phyloP scores from a whole-genome alignment of 2,329 filamentous ascomycete species.

The Colletotrichum spinosum region DNA sequence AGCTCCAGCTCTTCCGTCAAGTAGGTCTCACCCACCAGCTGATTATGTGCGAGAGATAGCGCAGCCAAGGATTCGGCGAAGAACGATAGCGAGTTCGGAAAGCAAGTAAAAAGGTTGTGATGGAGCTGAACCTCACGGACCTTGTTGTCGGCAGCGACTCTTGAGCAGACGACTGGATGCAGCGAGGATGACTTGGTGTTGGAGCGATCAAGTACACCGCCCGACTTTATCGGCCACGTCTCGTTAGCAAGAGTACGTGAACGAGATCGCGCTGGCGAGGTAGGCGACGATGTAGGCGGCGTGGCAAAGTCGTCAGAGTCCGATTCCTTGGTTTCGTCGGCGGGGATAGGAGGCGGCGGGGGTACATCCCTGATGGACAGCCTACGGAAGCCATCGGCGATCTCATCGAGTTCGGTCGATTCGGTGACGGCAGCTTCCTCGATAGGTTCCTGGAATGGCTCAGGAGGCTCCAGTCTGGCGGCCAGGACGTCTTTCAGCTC shows the following conservation, averaged over 20 bases:
- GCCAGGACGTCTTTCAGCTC: slow-evolving; percentile 82
- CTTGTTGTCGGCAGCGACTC: slow-evolving; percentile 63
- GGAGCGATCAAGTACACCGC: slow-evolving; percentile 77
- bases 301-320: slow-evolving; percentile 69
- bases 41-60: slow-evolving; percentile 81
- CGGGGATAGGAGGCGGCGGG: not conserved
- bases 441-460: slow-evolving; percentile 50
- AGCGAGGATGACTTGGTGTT: slow-evolving; percentile 72
- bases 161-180: slow-evolving; percentile 68
- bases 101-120: slow-evolving; percentile 77
- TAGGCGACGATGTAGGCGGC: slow-evolving; percentile 65
- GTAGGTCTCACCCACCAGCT: slow-evolving; percentile 73
- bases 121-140: slow-evolving; percentile 75
- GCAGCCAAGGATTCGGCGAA: slow-evolving; percentile 78
- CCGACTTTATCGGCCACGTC: slow-evolving; percentile 66
- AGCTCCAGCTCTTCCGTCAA: slow-evolving; percentile 76
- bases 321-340: slow-evolving; percentile 53
- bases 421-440: slow-evolving; percentile 37
- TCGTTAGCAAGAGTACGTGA: slow-evolving; percentile 61
- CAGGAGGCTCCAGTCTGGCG: slow-evolving; percentile 71
- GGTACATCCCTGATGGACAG: slow-evolving; percentile 19
- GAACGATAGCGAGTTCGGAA: slow-evolving; percentile 78
- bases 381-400: slow-evolving; percentile 38
- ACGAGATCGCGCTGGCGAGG: slow-evolving; percentile 61
- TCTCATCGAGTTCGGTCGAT: slow-evolving; percentile 48